Evolutionary conservation across 129 eudicot species (phyloP), one percentile per base, ranked within the genome.

Genomic region (Saposhnikovia divaricata): DNA sequence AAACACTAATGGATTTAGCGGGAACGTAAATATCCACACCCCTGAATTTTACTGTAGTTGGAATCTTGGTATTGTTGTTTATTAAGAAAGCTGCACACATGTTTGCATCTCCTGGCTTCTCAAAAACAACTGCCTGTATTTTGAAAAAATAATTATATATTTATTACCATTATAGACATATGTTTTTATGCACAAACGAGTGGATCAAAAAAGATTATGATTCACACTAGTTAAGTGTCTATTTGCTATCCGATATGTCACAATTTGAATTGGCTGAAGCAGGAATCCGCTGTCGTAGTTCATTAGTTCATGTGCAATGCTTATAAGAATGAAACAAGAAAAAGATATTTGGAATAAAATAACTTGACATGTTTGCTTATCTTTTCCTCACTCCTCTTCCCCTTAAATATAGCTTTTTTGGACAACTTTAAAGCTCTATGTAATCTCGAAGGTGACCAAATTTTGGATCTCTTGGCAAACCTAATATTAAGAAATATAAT

Each of bases 371-470:
- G 47, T 38, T 77, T 42, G 51, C 43, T 65, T 75, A 80, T 70
- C 13, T 81, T 72, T 78, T 74, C 42, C 31, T 44, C 59, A 42
- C 2, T 45, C 59, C 0, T 74, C 6, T 1, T 1, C 14, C 94
- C 97, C 83, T 83, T 78, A 27, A 95, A 88, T 82, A 92, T 77
- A 44, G 97, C 87, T 80, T 89, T 89, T 83, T 89, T 92, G 72
- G 82, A 72, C 81, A 95, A 77, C 73, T 69, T 84, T 44, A 95
- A 79, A 51, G 93, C 91, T 70, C 82, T 85, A 81, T 95, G 99
- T 82, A 92, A 79, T 92, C 96, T 81, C 88, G 87, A 61, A 95
- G 89, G 81, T 95, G 99, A 45, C 99, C 91, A 79, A 84, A 92
- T 81, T 95, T 95, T 34, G 99, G 99, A 45, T 89, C 91, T 80